Conservation (phyloP, 169 alveolate genomes). For the Plasmodium knowlesi region DNA sequence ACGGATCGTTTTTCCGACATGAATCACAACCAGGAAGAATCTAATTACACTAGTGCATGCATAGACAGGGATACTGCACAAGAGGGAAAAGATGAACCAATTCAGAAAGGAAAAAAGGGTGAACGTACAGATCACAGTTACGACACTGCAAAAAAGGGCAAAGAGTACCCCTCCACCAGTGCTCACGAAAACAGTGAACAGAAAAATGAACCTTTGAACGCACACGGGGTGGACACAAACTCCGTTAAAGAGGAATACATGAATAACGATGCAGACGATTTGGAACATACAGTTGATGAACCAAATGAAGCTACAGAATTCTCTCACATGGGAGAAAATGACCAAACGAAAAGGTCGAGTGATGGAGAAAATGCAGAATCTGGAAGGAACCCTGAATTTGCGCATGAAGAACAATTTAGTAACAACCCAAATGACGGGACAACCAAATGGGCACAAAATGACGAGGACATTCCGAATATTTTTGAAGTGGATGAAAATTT, state of each 20-base stretch:
- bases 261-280: background rate
- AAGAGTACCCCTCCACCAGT: background rate
- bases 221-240: background rate
- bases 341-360: background rate
- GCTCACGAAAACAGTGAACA: background rate
- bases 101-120: background rate
- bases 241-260: background rate
- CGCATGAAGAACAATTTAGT: background rate
- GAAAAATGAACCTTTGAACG: background rate
- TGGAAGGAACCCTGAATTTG: background rate
- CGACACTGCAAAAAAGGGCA: background rate
- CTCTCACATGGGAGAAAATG: background rate
- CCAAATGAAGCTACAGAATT: background rate
- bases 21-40: background rate
- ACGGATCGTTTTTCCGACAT: background rate
- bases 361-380: background rate
- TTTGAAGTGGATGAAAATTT: constrained; percentile 74
- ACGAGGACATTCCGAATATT: constrained; percentile 66
- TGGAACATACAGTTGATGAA: background rate
- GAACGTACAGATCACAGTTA: background rate
- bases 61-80: background rate
- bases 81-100: background rate
- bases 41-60: background rate
- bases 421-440: background rate
- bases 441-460: constrained; percentile 51